A percentile compares a stretch with the other conserved stretches of the same genome.
Conservation (phyloP, 1,139 yeast species). For the Trichomonascaceae sp. region DNA sequence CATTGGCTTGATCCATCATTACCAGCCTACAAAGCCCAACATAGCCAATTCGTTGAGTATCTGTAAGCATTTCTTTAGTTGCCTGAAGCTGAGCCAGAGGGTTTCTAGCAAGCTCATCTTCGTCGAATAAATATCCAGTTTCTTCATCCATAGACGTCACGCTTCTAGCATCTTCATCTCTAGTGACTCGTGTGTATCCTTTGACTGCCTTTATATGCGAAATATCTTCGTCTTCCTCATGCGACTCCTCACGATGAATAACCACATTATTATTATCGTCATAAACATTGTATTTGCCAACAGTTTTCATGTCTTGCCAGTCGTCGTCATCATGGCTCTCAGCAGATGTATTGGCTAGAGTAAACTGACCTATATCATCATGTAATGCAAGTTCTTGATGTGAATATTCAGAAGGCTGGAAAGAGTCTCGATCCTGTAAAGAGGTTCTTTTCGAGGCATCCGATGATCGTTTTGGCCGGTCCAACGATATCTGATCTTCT, state of each 20-base stretch:
- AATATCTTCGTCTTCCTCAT: slow-evolving; percentile 21
- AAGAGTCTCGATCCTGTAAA: not conserved
- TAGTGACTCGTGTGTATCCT: slow-evolving; percentile 87
- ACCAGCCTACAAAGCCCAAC: slow-evolving; percentile 77
- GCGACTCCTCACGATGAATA: slow-evolving; percentile 25
- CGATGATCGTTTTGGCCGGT: not conserved
- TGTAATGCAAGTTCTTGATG: slow-evolving; percentile 16
- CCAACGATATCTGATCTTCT: not conserved
- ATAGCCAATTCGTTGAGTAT: slow-evolving; percentile 85
- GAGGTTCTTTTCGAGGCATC: not conserved
- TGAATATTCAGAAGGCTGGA: slow-evolving; percentile 15
- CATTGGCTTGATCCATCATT: slow-evolving; percentile 75
- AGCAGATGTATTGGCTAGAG: slow-evolving; percentile 1
- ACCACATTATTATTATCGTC: slow-evolving; percentile 51
- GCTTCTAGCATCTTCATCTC: slow-evolving; percentile 80
- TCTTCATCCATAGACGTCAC: slow-evolving; percentile 62
- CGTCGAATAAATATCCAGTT: slow-evolving; percentile 74
- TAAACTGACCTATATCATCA: slow-evolving; percentile 9
- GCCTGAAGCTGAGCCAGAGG: slow-evolving; percentile 65
- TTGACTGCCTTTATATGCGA: slow-evolving; percentile 21
- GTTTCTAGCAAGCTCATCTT: slow-evolving; percentile 41
- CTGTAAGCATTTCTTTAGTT: slow-evolving; percentile 76
- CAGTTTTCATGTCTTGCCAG: slow-evolving; percentile 60
- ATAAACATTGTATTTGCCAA: slow-evolving; percentile 52
- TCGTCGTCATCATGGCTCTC: slow-evolving; percentile 18